Conservation (phyloP, 2,329 filamentous ascomycete genomes). For the Sporothrix humicola region DNA sequence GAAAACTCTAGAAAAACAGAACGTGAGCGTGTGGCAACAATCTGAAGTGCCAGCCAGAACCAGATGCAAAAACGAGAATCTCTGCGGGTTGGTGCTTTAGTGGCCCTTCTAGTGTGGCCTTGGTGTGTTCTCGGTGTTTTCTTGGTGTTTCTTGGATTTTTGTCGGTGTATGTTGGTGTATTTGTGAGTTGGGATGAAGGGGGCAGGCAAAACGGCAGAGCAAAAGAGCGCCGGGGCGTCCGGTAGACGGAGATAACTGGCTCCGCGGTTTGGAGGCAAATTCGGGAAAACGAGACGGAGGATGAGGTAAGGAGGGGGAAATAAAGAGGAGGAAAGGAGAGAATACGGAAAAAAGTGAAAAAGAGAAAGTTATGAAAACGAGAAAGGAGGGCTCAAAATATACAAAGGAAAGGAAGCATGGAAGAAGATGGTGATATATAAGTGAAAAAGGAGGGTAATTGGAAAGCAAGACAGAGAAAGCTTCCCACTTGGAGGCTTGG, state of each 20-base stretch:
- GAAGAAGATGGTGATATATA: neutral
- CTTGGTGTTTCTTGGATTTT: neutral
- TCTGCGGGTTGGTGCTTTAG: slow-evolving; percentile 17
- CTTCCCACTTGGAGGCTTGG: neutral
- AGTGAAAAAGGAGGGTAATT: neutral
- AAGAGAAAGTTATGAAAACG: neutral
- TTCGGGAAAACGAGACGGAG: neutral
- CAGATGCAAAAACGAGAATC: slow-evolving; percentile 15
- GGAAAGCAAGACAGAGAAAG: neutral
- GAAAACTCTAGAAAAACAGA: neutral
- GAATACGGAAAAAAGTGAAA: neutral
- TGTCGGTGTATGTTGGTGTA: slow-evolving; percentile 2
- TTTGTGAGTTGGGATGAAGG: neutral
- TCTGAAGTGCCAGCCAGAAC: slow-evolving; percentile 6
- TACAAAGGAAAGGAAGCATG: neutral
- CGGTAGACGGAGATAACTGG: slow-evolving; percentile 30
- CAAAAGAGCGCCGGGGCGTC: slow-evolving; percentile 12
- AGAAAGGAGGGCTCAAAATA: neutral
- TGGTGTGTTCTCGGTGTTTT: slow-evolving; percentile 13
- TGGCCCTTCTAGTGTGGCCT: neutral
- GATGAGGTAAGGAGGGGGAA: neutral
- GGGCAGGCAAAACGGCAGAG: neutral
- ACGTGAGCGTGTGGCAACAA: slow-evolving; percentile 17
- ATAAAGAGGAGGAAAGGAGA: neutral
- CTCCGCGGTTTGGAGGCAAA: slow-evolving; percentile 22